phyloP scores from a whole-genome alignment of 2,329 filamentous ascomycete genomes.

The Exophiala sp. region DNA sequence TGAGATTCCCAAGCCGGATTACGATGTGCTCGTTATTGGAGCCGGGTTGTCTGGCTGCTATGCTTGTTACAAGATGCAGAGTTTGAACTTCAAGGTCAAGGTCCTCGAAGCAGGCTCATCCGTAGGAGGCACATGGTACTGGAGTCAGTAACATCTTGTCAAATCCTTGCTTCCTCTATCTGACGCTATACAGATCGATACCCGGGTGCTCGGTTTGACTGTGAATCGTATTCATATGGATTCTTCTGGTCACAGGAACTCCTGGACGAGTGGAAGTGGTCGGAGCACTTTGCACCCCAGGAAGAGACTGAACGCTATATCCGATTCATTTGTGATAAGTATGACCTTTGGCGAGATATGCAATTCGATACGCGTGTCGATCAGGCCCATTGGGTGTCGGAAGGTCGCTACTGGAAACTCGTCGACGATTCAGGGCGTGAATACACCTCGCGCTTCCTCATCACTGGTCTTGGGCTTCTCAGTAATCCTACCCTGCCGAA shows the following conservation, averaged over 20 bases:
- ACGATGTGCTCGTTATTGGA: conserved; percentile 41
- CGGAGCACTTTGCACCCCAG: conserved; percentile 21
- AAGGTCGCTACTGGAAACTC: no score
- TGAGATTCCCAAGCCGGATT: conserved; percentile 29
- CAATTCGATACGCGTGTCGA: no score
- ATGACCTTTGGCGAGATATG: no score
- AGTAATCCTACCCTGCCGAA: conserved; percentile 24
- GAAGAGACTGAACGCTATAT: conserved; percentile 42
- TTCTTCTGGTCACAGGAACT: conserved; percentile 29
- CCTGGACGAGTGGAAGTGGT: conserved; percentile 24
- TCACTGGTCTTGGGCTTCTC: conserved; percentile 40
- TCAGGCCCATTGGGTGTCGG: no score
- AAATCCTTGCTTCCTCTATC: no score
- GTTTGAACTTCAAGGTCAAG: conserved; percentile 39
- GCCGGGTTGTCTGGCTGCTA: conserved; percentile 45
- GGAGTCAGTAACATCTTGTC: neutral
- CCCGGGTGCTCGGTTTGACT: conserved; percentile 37
- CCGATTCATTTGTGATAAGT: conserved; percentile 42
- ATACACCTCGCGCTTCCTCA: conserved; percentile 21
- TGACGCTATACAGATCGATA: conserved; percentile 5
- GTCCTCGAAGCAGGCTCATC: conserved; percentile 6
- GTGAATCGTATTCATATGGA: conserved; percentile 30
- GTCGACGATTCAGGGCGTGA: no score
- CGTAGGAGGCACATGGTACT: conserved; percentile 9
- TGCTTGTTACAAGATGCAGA: conserved; percentile 39